phyloP scores from a whole-genome alignment of 257 asterid species.

The Nicotiana benthamiana region DNA sequence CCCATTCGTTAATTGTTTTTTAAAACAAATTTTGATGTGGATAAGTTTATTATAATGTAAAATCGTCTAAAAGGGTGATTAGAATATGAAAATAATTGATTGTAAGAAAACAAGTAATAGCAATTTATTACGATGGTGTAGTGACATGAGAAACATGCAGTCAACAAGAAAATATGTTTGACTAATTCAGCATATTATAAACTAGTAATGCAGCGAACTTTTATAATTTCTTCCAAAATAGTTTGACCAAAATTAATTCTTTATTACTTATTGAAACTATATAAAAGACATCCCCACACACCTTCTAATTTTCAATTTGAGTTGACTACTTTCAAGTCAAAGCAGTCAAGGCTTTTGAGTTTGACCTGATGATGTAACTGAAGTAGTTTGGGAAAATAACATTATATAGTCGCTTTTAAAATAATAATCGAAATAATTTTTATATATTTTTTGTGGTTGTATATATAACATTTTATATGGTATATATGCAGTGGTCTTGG shows the following conservation, averaged over 20 bases:
- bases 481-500: slow-evolving; percentile 87
- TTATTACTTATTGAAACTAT: background rate
- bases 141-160: background rate
- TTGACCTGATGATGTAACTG: too few species aligned
- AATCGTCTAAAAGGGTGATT: background rate
- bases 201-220: background rate
- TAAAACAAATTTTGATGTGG: background rate
- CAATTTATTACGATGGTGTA: background rate
- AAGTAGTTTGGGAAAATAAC: too few species aligned
- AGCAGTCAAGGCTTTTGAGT: background rate
- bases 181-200: background rate
- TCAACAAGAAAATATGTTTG: background rate
- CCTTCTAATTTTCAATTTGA: background rate
- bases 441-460: too few species aligned
- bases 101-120: background rate
- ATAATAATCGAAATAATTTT: too few species aligned
- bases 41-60: background rate
- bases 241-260: background rate
- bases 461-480: background rate
- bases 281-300: background rate
- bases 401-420: too few species aligned
- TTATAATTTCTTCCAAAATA: background rate
- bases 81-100: background rate
- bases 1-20: background rate
- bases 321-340: background rate